phyloP scores from a whole-genome alignment of 2,329 filamentous ascomycete species.

The Fusarium tricinctum region DNA sequence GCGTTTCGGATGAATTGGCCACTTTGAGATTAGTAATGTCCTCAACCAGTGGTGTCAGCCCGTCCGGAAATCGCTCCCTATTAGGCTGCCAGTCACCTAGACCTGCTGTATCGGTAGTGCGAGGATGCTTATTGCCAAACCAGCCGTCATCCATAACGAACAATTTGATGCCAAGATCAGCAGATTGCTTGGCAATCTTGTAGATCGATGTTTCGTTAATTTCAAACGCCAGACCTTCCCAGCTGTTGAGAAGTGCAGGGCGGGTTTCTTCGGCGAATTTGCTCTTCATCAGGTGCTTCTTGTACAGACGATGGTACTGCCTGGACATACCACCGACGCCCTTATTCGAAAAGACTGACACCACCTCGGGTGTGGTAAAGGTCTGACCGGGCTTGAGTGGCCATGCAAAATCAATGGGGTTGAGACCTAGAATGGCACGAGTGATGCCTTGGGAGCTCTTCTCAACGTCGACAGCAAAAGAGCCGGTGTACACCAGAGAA shows the following conservation, averaged over 20 bases:
- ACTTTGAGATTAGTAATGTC: constrained; percentile 65
- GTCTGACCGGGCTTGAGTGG: constrained; percentile 68
- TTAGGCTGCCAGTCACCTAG: constrained; percentile 76
- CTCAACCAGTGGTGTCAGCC: constrained; percentile 65
- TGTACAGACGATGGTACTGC: constrained; percentile 73
- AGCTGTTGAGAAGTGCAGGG: constrained; percentile 73
- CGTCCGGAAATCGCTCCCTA: constrained; percentile 69
- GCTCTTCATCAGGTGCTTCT: constrained; percentile 71
- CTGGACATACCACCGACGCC: constrained; percentile 74
- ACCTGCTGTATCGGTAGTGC: constrained; percentile 68
- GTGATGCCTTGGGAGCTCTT: constrained; percentile 73
- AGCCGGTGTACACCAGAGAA: constrained; percentile 74
- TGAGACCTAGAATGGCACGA: constrained; percentile 71
- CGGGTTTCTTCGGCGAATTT: constrained; percentile 66
- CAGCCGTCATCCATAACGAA: constrained; percentile 77
- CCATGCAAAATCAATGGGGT: constrained; percentile 72
- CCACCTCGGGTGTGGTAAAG: constrained; percentile 72
- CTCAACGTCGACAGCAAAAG: constrained; percentile 72
- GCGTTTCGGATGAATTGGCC: constrained; percentile 59
- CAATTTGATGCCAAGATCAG: constrained; percentile 70
- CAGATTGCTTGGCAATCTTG: constrained; percentile 67
- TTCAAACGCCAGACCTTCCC: constrained; percentile 73
- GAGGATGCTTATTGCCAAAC: constrained; percentile 73
- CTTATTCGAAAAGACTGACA: constrained; percentile 70
- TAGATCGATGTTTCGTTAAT: constrained; percentile 70